phyloP scores from a whole-genome alignment of 768 basidiomycete genomes.

The Hypholoma fasciculare region DNA sequence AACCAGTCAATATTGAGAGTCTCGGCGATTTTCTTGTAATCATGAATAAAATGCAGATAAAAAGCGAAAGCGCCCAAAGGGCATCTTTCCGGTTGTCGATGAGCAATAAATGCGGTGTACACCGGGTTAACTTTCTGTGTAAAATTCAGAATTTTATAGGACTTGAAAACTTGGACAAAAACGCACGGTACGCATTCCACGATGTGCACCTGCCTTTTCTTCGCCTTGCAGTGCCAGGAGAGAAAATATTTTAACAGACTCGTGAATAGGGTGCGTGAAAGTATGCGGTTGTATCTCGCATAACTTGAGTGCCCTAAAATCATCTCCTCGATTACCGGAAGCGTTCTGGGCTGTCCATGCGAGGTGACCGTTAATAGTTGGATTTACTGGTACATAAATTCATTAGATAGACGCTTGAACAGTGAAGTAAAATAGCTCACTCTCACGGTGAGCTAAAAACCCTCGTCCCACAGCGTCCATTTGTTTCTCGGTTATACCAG shows the following conservation, averaged over 20 bases:
- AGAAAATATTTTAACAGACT: conserved; percentile 11
- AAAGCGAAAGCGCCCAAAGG: conserved; percentile 28
- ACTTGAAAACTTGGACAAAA: no score
- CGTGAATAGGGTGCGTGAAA: conserved; percentile 22
- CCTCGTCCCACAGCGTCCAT: conserved; percentile 20
- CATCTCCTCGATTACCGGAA: conserved; percentile 27
- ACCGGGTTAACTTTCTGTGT: conserved; percentile 27
- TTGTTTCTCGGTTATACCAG: conserved; percentile 23
- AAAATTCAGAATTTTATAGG: background rate
- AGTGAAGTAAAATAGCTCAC: conserved; percentile 14
- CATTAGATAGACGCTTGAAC: background rate
- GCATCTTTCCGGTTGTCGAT: conserved; percentile 22
- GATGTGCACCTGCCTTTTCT: conserved; percentile 28
- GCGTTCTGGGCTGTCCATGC: conserved; percentile 24
- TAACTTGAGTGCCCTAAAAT: conserved; percentile 23
- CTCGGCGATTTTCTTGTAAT: conserved; percentile 16
- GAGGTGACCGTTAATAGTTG: conserved; percentile 22
- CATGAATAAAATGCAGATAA: conserved; percentile 27
- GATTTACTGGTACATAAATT: conserved; percentile 13
- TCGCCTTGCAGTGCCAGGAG: conserved; percentile 29
- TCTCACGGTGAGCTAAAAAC: conserved; percentile 26
- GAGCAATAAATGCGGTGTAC: conserved; percentile 27
- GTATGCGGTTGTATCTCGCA: conserved; percentile 26
- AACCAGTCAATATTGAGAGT: conserved; percentile 25
- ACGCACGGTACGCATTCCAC: conserved; percentile 23